These are phyloP conservation scores for Botrytis fragariae DNA, from an alignment of 2,329 filamentous ascomycete species.

Conservation along the genomic window DNA sequence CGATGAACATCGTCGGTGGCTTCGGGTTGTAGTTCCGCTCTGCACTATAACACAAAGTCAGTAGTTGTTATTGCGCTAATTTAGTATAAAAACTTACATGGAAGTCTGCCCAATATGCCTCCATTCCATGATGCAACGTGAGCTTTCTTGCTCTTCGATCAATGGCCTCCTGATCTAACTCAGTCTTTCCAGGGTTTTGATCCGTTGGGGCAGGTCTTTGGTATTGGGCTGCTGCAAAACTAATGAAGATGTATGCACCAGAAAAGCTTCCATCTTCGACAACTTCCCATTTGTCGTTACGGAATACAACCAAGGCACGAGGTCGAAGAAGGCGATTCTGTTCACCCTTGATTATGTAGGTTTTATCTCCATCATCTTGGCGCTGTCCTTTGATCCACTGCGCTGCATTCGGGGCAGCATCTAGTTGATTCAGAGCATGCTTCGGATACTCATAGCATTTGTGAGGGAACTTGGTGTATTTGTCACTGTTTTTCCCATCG, in stretches of 20 bases:
- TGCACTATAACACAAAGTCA: not conserved
- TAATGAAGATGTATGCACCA: slow-evolving; percentile 20
- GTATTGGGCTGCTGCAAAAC: slow-evolving; percentile 22
- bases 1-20: slow-evolving; percentile 22
- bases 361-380: slow-evolving; percentile 11
- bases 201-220: slow-evolving; percentile 7
- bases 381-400: not conserved
- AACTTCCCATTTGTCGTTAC: slow-evolving; percentile 10
- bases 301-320: slow-evolving; percentile 17
- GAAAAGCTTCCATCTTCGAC: slow-evolving; percentile 20
- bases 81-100: slow-evolving; percentile 6
- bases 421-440: slow-evolving; percentile 19
- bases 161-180: slow-evolving; percentile 9
- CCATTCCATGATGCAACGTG: slow-evolving; percentile 9
- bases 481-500: not conserved
- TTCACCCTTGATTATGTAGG: slow-evolving; percentile 11
- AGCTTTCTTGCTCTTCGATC: slow-evolving; percentile 17
- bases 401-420: slow-evolving; percentile 15
- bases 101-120: slow-evolving; percentile 22
- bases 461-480: slow-evolving; percentile 14
- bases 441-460: slow-evolving; percentile 22
- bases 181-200: not conserved
- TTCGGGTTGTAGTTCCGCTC: slow-evolving; percentile 19
- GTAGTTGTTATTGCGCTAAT: not conserved
- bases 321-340: slow-evolving; percentile 20